Base-by-base conservation (phyloP, 2,329 filamentous ascomycete genomes). In the Phialemoniopsis sp. region DNA sequence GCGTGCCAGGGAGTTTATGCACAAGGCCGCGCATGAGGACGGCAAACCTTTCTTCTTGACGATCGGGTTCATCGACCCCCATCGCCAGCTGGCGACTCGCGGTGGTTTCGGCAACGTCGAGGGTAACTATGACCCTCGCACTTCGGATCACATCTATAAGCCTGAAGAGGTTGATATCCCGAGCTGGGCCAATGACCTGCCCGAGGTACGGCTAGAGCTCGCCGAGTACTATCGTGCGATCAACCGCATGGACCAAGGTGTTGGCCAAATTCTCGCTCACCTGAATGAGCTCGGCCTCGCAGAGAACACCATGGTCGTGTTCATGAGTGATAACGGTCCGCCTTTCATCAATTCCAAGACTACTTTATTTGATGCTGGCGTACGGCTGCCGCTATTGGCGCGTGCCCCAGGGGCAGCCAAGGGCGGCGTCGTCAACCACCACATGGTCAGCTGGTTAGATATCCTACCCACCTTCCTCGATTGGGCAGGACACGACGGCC, bases 271-370 rank as follows among this genome's bases (percentile, higher is more conserved):
- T 12, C 41, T 70, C 5, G 46, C 58, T 3, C 58, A 52, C 5
- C 50, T 71, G 1, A 40, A 58, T 14, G 41, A 49, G 8, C 38
- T 45, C 4, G 60, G 62, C 1, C 36, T 66, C 2, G 46, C 43
- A 0, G 50, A 64, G 5, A 41, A 55, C 32, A 72, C 67, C 0
- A 41, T 72, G 17, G 60, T 72, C 1, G 47, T 72, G 4, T 70
- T 73, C 41, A 47, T 65, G 3, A 70, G 64, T 38, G 68, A 73
- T 37, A 72, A 72, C 21, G 68, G 68, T 1, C 59, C 67, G 2
- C 67, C 68, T 0, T 72, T 73, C 42, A 49, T 72, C 43, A 73
- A 73, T 48, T 71, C 68, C 3, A 72, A 72, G 46, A 72, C 67
- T 1, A 71, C 67, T 1, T 53, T 73, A 0, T 73, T 66, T 46